Base-by-base conservation (phyloP, 169 alveolate species). In the Plasmodium cynomolgi region DNA sequence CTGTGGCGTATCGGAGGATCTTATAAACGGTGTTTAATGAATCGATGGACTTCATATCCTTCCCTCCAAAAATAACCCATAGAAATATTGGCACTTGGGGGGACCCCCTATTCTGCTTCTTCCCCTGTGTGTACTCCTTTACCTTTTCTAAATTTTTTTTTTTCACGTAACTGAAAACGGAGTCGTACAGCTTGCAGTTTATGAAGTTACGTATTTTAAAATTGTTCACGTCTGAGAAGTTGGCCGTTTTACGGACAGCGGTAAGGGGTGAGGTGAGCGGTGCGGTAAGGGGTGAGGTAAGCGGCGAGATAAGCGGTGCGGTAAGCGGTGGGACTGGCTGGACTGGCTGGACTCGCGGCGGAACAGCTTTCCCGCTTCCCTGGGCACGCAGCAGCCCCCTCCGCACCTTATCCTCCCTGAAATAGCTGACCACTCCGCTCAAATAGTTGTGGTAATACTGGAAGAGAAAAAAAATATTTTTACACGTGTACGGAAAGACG, bases 31-130 rank as follows among this genome's bases (percentile, higher is more conserved):
- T 80, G 82, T 80, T 90, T 79, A 90, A 33, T 13, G 94, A 90
- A 11, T 90, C 94, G 83, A 90, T 90, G 15, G 94, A 90, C 11
- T 90, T 90, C 94, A 90, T 90, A 68, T 90, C 94, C 26, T 90
- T 90, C 34, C 94, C 94, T 9, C 94, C 94, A 58, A 90, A 90
- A 44, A 90, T 80, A n/a, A 90, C 77, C 94, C 94, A 90, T 23
- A 90, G 13, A 29, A 34, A 90, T 8, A 90, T 90, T 7, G 94
- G 94, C 23, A 90, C 75, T 26, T 80, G 77, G 20, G 62, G 20
- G 20, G 23, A 13, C 17, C 23, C 83, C 29, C 11, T 26, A n/a
- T n/a, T n/a, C n/a, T n/a, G n/a, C 41, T 3, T 79, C 44, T 39
- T 56, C 77, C 33, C 73, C 72, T 58, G n/a, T 56, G 72, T 26